Percentiles rank a stretch among this genome's conserved stretches.
Evolutionary conservation across 116 monocot genomes (phyloP).

Genomic region (Iris pallida): DNA sequence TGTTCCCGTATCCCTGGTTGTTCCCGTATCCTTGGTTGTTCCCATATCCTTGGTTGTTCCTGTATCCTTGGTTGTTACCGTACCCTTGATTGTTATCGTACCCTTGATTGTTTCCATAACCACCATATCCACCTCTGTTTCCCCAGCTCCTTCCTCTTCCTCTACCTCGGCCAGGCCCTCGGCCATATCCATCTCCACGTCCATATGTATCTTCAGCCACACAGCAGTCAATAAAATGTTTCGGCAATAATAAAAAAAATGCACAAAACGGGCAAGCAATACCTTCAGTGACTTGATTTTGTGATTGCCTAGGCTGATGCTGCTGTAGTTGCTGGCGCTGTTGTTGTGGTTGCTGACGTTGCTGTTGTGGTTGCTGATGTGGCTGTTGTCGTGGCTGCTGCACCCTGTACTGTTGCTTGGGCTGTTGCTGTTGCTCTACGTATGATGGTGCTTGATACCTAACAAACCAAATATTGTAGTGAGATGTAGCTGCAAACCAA

Average conservation of each 20-base stretch:
- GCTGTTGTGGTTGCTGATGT: conserved; percentile 39
- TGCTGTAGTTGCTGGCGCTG: conserved; percentile 30
- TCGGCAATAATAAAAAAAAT: neutral
- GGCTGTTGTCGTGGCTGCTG: conserved; percentile 38
- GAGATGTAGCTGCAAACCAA: neutral
- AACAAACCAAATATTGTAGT: neutral
- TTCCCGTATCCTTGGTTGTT: neutral
- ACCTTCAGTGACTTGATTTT: conserved; percentile 42
- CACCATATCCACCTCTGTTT: conserved; percentile 49
- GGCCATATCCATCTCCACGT: conserved; percentile 54
- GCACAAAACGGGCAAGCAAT: conserved; percentile 10
- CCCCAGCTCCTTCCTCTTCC: conserved; percentile 69
- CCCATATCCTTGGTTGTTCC: conserved; percentile 20
- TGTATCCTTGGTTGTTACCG: too few relatives aligned
- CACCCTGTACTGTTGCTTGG: conserved; percentile 25
- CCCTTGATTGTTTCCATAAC: conserved; percentile 22
- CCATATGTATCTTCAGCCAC: neutral
- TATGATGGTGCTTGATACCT: conserved; percentile 53
- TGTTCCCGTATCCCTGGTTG: conserved; percentile 22
- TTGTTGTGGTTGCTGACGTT: conserved; percentile 20
- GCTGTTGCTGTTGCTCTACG: conserved; percentile 23
- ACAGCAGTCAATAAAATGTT: too few relatives aligned
- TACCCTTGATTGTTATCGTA: conserved; percentile 13
- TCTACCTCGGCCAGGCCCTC: conserved; percentile 61
- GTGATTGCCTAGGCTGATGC: conserved; percentile 32